These are phyloP conservation scores for Ballota nigra DNA, from an alignment of 257 asterid species.

Conservation along the genomic window DNA sequence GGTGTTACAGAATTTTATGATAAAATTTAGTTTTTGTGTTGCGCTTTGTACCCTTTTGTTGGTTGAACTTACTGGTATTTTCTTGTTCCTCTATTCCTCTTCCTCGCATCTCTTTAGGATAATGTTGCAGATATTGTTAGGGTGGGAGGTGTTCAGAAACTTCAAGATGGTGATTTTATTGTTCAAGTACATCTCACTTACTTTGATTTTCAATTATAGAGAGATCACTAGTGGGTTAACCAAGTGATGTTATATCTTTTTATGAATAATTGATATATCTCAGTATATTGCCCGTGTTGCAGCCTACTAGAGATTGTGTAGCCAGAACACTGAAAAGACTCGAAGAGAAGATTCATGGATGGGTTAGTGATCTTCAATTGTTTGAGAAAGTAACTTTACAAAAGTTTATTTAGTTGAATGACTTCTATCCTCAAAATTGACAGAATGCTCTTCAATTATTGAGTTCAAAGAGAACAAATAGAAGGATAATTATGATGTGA, in stretches of 20 bases:
- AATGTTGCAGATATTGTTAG: slow-evolving; percentile 87
- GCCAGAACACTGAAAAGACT: slow-evolving; percentile 94
- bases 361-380: slow-evolving; percentile 56
- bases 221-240: slow-evolving; percentile 10
- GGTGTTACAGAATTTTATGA: slow-evolving; percentile 37
- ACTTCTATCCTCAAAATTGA: not conserved
- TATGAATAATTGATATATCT: not conserved
- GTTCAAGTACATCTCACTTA: slow-evolving; percentile 57
- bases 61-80: slow-evolving; percentile 5
- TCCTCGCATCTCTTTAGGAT: slow-evolving; percentile 50
- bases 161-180: slow-evolving; percentile 96
- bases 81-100: slow-evolving; percentile 8
- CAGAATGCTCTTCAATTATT: slow-evolving; percentile 12
- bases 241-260: not conserved
- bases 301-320: slow-evolving; percentile 99
- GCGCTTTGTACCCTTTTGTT: not conserved
- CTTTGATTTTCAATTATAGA: not conserved
- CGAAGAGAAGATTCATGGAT: slow-evolving; percentile 95
- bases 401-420: slow-evolving; percentile 21
- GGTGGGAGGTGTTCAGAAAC: slow-evolving; percentile 96
- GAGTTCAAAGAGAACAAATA: slow-evolving; percentile 11
- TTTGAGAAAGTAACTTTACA: not conserved
- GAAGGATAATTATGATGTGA: not conserved
- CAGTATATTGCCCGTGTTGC: slow-evolving; percentile 33
- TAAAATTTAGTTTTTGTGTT: not conserved